These are phyloP conservation scores for Euphorbia celastroides DNA, from an alignment of 441 rosid species.

Conservation along the genomic window DNA sequence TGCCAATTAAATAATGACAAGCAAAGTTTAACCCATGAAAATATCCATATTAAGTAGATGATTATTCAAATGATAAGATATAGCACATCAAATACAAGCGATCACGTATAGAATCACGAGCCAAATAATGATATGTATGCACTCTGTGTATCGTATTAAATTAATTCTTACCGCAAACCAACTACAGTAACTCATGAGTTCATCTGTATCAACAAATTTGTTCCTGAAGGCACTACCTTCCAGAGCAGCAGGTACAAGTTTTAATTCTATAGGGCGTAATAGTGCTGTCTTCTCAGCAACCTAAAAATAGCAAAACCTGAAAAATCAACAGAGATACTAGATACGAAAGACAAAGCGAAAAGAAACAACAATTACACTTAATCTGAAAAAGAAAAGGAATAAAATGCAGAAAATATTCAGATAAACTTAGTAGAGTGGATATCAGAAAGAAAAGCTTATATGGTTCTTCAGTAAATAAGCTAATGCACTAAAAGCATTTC, in stretches of 20 bases:
- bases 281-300: slow-evolving; percentile 88
- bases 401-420: neutral
- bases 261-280: slow-evolving; percentile 85
- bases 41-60: neutral
- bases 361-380: neutral
- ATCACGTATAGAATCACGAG: neutral
- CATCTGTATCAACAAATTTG: slow-evolving; percentile 90
- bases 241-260: slow-evolving; percentile 89
- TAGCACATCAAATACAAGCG: neutral
- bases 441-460: neutral
- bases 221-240: slow-evolving; percentile 96
- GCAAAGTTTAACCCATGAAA: neutral
- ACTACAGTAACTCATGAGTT: slow-evolving; percentile 85
- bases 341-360: slow-evolving; percentile 3
- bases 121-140: neutral
- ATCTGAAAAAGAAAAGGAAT: neutral
- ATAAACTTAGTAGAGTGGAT: slow-evolving; percentile 4
- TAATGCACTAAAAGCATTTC: neutral
- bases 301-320: slow-evolving; percentile 37
- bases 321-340: slow-evolving; percentile 19
- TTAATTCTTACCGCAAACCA: slow-evolving; percentile 82
- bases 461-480: neutral
- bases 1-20: neutral
- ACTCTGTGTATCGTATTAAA: neutral
- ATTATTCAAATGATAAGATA: neutral